Percentiles rank a stretch among this genome's conserved stretches.
These are phyloP conservation scores for Centrapalus pauciflorus DNA, from an alignment of 129 eudicot species.

Conservation along the genomic window DNA sequence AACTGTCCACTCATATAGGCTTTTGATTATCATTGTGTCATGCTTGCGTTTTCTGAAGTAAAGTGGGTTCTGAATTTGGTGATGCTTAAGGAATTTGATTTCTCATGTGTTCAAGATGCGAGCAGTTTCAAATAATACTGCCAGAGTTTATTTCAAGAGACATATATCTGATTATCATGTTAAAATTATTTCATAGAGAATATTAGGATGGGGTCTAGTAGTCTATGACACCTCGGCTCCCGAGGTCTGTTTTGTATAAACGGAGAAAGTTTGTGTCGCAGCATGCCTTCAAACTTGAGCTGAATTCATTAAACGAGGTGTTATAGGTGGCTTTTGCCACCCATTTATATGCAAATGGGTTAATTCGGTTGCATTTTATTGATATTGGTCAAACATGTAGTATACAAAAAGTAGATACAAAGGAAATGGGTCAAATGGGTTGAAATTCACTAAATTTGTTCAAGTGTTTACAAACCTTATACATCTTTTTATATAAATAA, in stretches of 20 bases:
- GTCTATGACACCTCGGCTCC: neutral
- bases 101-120: neutral
- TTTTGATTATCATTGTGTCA: neutral
- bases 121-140: neutral
- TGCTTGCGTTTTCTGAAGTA: neutral
- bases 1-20: neutral
- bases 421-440: too few relatives aligned
- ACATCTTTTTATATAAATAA: too few relatives aligned
- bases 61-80: neutral
- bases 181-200: neutral
- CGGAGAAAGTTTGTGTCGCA: neutral
- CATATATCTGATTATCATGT: neutral
- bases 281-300: neutral
- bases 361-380: too few relatives aligned
- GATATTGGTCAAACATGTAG: too few relatives aligned
- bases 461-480: too few relatives aligned
- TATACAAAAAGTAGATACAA: too few relatives aligned
- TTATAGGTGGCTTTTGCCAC: too few relatives aligned
- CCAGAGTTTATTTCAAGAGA: neutral
- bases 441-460: too few relatives aligned
- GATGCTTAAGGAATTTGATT: neutral
- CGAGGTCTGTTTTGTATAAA: neutral
- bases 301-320: neutral
- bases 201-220: neutral
- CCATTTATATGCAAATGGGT: too few relatives aligned